A percentile compares a stretch with the other conserved stretches of the same genome.
Conservation (phyloP, 106 monocot genomes). For the Allium cepa region DNA sequence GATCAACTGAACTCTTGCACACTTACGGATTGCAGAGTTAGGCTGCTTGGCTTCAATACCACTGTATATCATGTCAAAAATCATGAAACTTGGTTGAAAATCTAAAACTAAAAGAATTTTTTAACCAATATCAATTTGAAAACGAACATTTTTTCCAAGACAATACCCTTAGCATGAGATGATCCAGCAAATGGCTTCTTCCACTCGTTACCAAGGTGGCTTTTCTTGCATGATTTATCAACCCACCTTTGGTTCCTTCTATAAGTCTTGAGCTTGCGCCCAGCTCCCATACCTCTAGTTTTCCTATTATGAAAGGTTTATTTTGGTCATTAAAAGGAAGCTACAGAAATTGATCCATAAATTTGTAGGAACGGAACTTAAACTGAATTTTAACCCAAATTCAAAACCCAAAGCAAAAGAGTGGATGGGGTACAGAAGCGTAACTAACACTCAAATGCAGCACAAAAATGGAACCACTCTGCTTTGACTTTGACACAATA, state of each 20-base stretch:
- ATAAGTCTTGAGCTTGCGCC: slow-evolving; percentile 63
- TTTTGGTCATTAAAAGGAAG: neutral
- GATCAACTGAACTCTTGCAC: slow-evolving; percentile 15
- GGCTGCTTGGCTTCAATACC: slow-evolving; percentile 16
- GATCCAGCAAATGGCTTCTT: slow-evolving; percentile 66
- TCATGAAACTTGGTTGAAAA: too few species aligned
- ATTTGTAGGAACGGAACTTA: neutral
- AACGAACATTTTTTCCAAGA: slow-evolving; percentile 48
- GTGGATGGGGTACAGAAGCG: too few species aligned
- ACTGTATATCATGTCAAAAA: neutral
- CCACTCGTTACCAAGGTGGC: slow-evolving; percentile 65
- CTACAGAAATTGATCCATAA: too few species aligned
- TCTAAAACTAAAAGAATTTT: neutral
- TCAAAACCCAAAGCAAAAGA: too few species aligned
- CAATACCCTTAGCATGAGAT: slow-evolving; percentile 65
- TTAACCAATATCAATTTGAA: neutral
- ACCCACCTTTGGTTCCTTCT: slow-evolving; percentile 59
- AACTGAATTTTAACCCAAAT: too few species aligned
- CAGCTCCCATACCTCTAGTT: slow-evolving; percentile 92
- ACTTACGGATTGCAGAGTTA: slow-evolving; percentile 18
- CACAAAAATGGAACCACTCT: too few species aligned
- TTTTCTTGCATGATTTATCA: slow-evolving; percentile 57
- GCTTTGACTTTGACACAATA: too few species aligned
- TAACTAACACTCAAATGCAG: too few species aligned
- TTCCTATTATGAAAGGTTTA: slow-evolving; percentile 27